Conservation (phyloP, 805 yeast genomes). For the Myxozyma neglecta region DNA sequence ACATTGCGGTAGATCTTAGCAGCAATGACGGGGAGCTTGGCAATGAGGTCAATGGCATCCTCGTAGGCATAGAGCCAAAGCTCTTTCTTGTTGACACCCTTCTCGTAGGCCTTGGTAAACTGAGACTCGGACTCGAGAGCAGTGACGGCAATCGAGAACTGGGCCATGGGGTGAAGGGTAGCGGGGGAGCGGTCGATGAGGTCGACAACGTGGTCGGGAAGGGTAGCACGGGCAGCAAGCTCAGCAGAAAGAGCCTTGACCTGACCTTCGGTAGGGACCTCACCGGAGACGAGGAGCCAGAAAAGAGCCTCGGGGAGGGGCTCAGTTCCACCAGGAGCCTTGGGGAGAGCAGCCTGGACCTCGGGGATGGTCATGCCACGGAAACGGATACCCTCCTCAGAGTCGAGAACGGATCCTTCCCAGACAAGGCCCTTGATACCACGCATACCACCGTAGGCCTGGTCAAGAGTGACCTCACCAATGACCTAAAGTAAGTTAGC, state of each 20-base stretch:
- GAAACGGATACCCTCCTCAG: conserved; percentile 83
- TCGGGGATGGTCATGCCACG: conserved; percentile 84
- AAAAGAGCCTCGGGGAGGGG: conserved; percentile 70
- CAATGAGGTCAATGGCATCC: conserved; percentile 75
- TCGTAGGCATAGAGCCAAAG: conserved; percentile 84
- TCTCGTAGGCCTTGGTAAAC: conserved; percentile 81
- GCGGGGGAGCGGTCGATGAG: conserved; percentile 73
- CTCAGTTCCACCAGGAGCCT: conserved; percentile 59
- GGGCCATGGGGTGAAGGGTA: conserved; percentile 85
- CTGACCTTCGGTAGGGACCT: conserved; percentile 72
- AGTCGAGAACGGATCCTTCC: conserved; percentile 86
- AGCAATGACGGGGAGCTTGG: conserved; percentile 79
- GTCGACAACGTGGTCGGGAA: conserved; percentile 76
- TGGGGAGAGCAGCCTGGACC: conserved; percentile 70
- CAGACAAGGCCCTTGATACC: conserved; percentile 83
- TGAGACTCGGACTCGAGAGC: conserved; percentile 81
- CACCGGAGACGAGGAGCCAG: conserved; percentile 82
- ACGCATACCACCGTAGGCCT: conserved; percentile 90
- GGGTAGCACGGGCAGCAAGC: conserved; percentile 72
- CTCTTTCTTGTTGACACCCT: conserved; percentile 75
- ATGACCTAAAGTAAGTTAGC: conserved; percentile 43
- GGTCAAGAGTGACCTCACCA: conserved; percentile 73
- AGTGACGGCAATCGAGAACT: conserved; percentile 77
- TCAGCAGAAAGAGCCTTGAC: conserved; percentile 70
- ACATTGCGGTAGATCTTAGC: conserved; percentile 82